Evolutionary conservation across 768 basidiomycete species (phyloP).

Genomic region (Lactarius vividus): DNA sequence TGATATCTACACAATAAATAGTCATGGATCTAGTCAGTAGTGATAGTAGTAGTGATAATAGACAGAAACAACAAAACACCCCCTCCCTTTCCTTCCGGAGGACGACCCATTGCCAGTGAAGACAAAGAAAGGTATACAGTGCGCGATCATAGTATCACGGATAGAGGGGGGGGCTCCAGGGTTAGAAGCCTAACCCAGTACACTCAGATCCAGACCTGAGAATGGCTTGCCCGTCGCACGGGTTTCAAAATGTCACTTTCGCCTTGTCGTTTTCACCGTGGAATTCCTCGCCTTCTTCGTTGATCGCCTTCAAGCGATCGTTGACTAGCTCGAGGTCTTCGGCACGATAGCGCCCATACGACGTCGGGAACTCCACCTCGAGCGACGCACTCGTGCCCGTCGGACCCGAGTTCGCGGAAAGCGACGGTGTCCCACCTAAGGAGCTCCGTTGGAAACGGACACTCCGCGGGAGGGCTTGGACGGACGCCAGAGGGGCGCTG

Average conservation of each 20-base stretch:
- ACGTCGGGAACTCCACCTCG: slow-evolving; percentile 16
- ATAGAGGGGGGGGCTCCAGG: background rate
- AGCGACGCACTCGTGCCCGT: background rate
- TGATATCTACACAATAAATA: background rate
- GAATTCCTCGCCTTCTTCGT: background rate
- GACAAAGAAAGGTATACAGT: background rate
- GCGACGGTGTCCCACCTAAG: background rate
- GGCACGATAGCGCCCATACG: slow-evolving; percentile 15
- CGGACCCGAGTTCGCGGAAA: background rate
- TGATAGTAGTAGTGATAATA: background rate
- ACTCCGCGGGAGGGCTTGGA: background rate
- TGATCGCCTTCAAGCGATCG: slow-evolving; percentile 9
- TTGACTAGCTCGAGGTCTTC: background rate
- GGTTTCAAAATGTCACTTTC: background rate
- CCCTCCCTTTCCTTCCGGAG: background rate
- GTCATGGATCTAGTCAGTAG: background rate
- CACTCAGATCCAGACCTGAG: background rate
- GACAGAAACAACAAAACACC: background rate
- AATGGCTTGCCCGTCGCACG: background rate
- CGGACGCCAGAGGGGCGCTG: background rate
- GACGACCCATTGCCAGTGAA: background rate
- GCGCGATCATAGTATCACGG: background rate
- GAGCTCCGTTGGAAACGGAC: background rate
- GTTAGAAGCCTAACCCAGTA: background rate
- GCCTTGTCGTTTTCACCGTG: background rate